Conservation (phyloP, 768 basidiomycete genomes). For the Tylopilus plumbeoviolaceoides region DNA sequence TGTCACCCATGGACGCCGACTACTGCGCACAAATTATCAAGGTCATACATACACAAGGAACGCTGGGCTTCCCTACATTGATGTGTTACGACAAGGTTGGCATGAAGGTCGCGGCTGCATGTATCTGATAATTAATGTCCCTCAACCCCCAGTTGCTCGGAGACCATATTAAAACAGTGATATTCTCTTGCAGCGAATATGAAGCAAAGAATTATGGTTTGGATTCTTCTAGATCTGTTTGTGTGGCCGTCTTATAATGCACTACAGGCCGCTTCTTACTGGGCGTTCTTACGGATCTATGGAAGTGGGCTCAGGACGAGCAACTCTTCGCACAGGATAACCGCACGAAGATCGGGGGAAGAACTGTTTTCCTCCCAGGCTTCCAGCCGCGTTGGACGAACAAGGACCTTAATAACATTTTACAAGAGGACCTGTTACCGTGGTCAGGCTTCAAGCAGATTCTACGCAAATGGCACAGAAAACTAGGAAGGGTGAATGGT, state of each 20-base stretch:
- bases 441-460: constrained; percentile 72
- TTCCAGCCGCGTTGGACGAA: constrained; percentile 53
- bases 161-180: constrained; percentile 75
- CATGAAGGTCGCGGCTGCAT: not conserved
- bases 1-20: constrained; percentile 97
- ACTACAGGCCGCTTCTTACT: constrained; percentile 77
- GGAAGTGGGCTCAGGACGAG: constrained; percentile 78
- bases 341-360: constrained; percentile 59
- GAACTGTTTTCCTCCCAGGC: constrained; percentile 60
- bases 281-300: constrained; percentile 72
- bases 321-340: constrained; percentile 68
- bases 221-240: constrained; percentile 35
- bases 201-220: constrained; percentile 93
- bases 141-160: constrained; percentile 60
- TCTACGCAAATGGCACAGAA: constrained; percentile 81
- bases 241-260: not conserved
- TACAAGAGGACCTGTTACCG: constrained; percentile 51
- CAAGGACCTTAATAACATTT: constrained; percentile 37
- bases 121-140: not conserved
- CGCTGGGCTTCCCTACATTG: constrained; percentile 82
- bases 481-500: constrained; percentile 58
- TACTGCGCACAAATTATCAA: constrained; percentile 91
- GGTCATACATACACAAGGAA: constrained; percentile 82
- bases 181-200: constrained; percentile 94
- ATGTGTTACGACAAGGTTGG: constrained; percentile 79